Evolutionary conservation across 495 filamentous ascomycete species (phyloP).

Genomic region (Chaetomium cochliodes): DNA sequence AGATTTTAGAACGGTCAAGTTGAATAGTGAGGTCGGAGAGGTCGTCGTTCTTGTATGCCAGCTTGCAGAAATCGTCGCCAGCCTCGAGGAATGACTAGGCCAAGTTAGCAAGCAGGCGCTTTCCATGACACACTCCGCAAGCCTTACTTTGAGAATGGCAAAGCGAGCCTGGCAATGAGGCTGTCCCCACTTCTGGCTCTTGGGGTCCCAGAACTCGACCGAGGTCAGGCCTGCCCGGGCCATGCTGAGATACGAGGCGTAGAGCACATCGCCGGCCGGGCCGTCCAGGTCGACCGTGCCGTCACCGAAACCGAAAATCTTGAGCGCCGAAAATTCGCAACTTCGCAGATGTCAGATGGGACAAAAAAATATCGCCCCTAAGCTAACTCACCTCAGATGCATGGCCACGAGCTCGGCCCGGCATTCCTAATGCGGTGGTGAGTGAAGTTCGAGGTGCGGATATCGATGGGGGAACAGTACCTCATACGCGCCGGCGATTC

Average conservation of each 20-base stretch:
- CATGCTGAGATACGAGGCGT: constrained; percentile 85
- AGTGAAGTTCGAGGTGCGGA: background rate
- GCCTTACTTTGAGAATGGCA: constrained; percentile 63
- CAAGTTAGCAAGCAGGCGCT: constrained; percentile 9
- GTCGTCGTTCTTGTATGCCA: constrained; percentile 71
- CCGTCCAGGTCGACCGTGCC: constrained; percentile 66
- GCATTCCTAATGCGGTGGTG: constrained; percentile 41
- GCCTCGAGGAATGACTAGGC: constrained; percentile 79
- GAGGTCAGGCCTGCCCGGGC: constrained; percentile 81
- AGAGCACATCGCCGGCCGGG: constrained; percentile 82
- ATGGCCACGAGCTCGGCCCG: constrained; percentile 86
- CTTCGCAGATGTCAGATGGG: constrained; percentile 46
- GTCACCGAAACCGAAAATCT: constrained; percentile 89
- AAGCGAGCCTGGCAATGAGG: constrained; percentile 94
- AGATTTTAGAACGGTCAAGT: constrained; percentile 80
- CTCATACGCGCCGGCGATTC: constrained; percentile 82
- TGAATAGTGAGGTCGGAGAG: constrained; percentile 76
- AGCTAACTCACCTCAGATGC: constrained; percentile 70
- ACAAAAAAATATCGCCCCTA: constrained; percentile 50
- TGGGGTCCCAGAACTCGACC: constrained; percentile 86
- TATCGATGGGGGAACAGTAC: constrained; percentile 39
- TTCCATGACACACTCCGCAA: background rate
- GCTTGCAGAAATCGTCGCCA: constrained; percentile 75
- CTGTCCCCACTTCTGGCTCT: constrained; percentile 88
- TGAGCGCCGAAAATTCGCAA: constrained; percentile 83